Evolutionary conservation across 805 yeast species (phyloP), one percentile per base, ranked within the genome.

Genomic region (Huiozyma sinensis): DNA sequence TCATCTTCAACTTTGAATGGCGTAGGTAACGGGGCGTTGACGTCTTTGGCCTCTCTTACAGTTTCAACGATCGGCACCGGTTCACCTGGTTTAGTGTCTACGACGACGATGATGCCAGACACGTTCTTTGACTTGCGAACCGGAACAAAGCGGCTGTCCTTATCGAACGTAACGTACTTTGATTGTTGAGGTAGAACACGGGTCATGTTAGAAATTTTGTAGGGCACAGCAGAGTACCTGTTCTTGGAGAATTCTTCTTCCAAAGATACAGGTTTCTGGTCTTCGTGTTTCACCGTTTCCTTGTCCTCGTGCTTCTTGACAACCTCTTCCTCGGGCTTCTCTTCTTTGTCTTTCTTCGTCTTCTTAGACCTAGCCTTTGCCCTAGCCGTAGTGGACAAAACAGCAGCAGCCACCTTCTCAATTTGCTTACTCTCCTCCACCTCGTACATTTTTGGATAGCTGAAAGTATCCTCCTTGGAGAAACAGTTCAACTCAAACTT

Each of bases 181-280:
- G 89, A 71, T 67, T 92, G 97, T 38, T 81, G 76, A 11, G 97
- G 97, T 44, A 92, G 69, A 1, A 92, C 95, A 57, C 98, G 78
- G 9, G 92, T 74, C 74, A 90, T 69, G 60, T 92, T 92, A 33
- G 72, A 72, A 45, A 92, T 69, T 59, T 77, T 76, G 64, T 76
- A 87, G 28, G 88, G 82, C 24, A 75, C 74, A 56, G 77, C 73
- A 44, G 75, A 70, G 57, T 80, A 79, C 51, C 75, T 77, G 48
- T 70, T 68, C 39, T 72, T 66, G 47, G 52, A 57, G 28, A 59
- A 63, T 42, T 60, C 61, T 29, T 58, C 63, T 4, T 53, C 58
- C 24, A 17, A 17, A 17, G 9, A 41, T 41, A 39, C 52, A 55
- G 33, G 40, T 17, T 56, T 61, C 32, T 58, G 49, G 8, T 49